phyloP scores from a whole-genome alignment of 305 asterid species.

The Plantago coronopus region DNA sequence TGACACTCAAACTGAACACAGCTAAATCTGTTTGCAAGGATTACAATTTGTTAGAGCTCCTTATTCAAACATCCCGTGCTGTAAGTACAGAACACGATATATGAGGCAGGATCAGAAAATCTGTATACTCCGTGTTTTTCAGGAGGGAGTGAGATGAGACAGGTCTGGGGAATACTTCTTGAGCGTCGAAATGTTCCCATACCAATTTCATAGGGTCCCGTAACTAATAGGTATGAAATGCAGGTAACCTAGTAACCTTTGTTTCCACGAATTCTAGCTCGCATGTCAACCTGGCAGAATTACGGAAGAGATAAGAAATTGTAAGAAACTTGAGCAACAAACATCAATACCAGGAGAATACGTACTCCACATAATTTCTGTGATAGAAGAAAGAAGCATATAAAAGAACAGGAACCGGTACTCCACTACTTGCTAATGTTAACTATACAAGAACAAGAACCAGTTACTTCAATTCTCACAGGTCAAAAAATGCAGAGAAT shows the following conservation, averaged over 20 bases:
- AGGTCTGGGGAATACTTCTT: neutral
- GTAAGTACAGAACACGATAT: neutral
- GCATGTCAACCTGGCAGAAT: conserved; percentile 73
- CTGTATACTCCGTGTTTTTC: neutral
- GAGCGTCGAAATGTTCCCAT: neutral
- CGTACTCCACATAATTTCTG: neutral
- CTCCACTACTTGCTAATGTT: neutral
- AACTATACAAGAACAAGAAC: too few relatives aligned
- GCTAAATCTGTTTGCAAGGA: neutral
- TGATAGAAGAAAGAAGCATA: neutral
- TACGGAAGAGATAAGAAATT: neutral
- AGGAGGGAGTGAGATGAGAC: neutral
- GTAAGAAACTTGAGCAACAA: neutral
- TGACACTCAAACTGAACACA: neutral
- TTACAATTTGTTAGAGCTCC: neutral
- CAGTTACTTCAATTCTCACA: too few relatives aligned
- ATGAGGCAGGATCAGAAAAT: conserved; percentile 1
- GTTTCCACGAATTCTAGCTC: conserved; percentile 91
- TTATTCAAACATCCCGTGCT: neutral
- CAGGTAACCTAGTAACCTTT: conserved; percentile 55
- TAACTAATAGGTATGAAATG: neutral
- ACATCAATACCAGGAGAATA: neutral
- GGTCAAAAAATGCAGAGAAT: too few relatives aligned
- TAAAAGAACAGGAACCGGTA: too few relatives aligned
- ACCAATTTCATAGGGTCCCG: neutral